Conservation (phyloP, 495 filamentous ascomycete genomes). For the Daldinia grandis region DNA sequence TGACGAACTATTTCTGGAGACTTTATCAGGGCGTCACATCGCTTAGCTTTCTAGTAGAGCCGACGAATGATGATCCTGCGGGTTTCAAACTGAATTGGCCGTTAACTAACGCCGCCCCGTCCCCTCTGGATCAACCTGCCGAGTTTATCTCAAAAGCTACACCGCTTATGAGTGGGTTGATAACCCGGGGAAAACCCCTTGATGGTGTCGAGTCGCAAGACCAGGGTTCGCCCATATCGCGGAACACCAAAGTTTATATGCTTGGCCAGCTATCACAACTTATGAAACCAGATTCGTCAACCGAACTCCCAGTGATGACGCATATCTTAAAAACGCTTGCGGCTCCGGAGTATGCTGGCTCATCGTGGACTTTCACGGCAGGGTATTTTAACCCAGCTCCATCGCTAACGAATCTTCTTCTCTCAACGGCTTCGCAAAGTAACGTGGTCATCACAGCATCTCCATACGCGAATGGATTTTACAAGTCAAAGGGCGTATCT, state of each 20-base stretch:
- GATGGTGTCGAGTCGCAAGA: slow-evolving; percentile 5
- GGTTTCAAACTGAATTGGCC: slow-evolving; percentile 86
- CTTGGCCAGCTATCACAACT: slow-evolving; percentile 86
- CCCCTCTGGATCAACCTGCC: slow-evolving; percentile 73
- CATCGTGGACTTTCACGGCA: slow-evolving; percentile 93
- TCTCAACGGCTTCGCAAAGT: slow-evolving; percentile 69
- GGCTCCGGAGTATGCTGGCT: slow-evolving; percentile 65
- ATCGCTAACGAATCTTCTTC: slow-evolving; percentile 76
- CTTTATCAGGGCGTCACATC: slow-evolving; percentile 80
- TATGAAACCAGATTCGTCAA: slow-evolving; percentile 79
- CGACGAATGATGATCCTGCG: slow-evolving; percentile 60
- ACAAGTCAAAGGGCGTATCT: slow-evolving; percentile 83
- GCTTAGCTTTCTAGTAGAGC: slow-evolving; percentile 81
- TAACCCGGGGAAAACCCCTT: slow-evolving; percentile 52
- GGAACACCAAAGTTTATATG: slow-evolving; percentile 83
- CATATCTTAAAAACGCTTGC: slow-evolving; percentile 74
- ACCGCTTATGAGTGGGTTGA: slow-evolving; percentile 68
- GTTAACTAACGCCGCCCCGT: slow-evolving; percentile 70
- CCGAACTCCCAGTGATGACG: slow-evolving; percentile 83
- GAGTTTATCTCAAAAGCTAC: slow-evolving; percentile 75
- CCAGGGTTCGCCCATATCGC: slow-evolving; percentile 24
- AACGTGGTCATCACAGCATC: slow-evolving; percentile 94
- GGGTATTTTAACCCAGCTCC: slow-evolving; percentile 98
- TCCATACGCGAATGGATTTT: slow-evolving; percentile 95
- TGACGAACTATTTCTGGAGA: slow-evolving; percentile 82